Conservation (phyloP, 2,329 filamentous ascomycete genomes). For the Amphichorda felina region DNA sequence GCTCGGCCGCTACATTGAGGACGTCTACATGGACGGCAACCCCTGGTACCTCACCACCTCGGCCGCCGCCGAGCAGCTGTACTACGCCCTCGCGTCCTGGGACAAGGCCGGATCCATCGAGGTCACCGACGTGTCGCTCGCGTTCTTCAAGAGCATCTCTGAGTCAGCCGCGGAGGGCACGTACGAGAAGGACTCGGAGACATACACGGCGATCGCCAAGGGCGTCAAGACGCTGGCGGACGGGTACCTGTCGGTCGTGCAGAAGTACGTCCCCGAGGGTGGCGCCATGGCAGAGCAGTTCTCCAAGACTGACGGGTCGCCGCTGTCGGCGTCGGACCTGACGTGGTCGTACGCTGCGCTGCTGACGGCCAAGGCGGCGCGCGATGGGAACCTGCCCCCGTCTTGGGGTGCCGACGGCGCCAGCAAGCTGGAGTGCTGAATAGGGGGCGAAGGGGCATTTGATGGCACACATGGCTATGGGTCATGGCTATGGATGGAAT, state of each 20-base stretch:
- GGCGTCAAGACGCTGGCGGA: conserved; percentile 42
- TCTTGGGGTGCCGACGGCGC: conserved; percentile 37
- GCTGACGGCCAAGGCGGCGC: conserved; percentile 47
- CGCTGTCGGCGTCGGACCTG: conserved; percentile 52
- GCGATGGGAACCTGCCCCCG: conserved; percentile 40
- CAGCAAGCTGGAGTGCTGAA: no score
- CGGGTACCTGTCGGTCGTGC: conserved; percentile 49
- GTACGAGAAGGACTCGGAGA: conserved; percentile 35
- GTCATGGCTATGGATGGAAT: no score
- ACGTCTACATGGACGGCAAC: conserved; percentile 66
- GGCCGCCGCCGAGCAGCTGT: conserved; percentile 70
- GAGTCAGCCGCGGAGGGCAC: conserved; percentile 47
- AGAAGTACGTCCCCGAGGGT: conserved; percentile 46
- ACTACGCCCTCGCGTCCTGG: conserved; percentile 66
- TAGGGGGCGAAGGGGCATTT: no score
- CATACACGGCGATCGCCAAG: conserved; percentile 42
- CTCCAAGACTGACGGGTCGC: conserved; percentile 35
- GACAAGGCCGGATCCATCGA: conserved; percentile 48
- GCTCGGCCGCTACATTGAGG: conserved; percentile 58
- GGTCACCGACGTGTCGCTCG: conserved; percentile 50
- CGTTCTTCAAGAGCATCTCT: conserved; percentile 60
- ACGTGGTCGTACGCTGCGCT: conserved; percentile 68
- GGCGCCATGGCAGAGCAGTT: conserved; percentile 62
- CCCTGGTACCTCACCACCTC: conserved; percentile 73
- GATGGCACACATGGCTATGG: no score